Evolutionary conservation across 2,329 filamentous ascomycete species (phyloP).

Genomic region (Cladobotryum mycophilum): DNA sequence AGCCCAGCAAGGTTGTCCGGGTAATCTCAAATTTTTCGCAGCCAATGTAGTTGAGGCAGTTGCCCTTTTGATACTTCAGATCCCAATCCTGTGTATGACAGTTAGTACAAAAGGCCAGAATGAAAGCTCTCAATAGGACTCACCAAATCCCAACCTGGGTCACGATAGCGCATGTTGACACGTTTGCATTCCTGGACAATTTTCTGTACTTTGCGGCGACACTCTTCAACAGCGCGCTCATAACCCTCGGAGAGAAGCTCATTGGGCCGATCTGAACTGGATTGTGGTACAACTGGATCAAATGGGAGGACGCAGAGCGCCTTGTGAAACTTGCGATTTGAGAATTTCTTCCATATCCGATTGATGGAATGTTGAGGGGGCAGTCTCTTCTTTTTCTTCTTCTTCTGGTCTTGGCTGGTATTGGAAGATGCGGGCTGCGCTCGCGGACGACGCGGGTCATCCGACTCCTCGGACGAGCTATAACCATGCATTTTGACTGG

Average conservation of each 20-base stretch:
- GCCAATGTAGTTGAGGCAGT: constrained; percentile 49
- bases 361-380: constrained; percentile 62
- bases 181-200: constrained; percentile 61
- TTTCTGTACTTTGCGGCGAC: constrained; percentile 54
- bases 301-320: constrained; percentile 60
- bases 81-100: constrained; percentile 49
- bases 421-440: constrained; percentile 27
- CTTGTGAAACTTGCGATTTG: constrained; percentile 55
- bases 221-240: constrained; percentile 58
- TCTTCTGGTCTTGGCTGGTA: constrained; percentile 37
- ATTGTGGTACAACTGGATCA: constrained; percentile 49
- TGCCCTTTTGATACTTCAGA: constrained; percentile 57
- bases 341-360: constrained; percentile 58
- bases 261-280: constrained; percentile 47
- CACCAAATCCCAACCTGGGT: constrained; percentile 55
- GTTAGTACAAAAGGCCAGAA: constrained; percentile 12
- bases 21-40: constrained; percentile 46
- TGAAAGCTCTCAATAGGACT: constrained; percentile 22
- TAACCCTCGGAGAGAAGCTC: constrained; percentile 56
- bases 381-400: constrained; percentile 53
- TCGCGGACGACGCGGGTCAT: constrained; percentile 37
- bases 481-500: constrained; percentile 35
- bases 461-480: constrained; percentile 45
- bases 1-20: constrained; percentile 38
- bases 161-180: constrained; percentile 74